Conservation (phyloP, 768 basidiomycete species). For the Suillus sp. region DNA sequence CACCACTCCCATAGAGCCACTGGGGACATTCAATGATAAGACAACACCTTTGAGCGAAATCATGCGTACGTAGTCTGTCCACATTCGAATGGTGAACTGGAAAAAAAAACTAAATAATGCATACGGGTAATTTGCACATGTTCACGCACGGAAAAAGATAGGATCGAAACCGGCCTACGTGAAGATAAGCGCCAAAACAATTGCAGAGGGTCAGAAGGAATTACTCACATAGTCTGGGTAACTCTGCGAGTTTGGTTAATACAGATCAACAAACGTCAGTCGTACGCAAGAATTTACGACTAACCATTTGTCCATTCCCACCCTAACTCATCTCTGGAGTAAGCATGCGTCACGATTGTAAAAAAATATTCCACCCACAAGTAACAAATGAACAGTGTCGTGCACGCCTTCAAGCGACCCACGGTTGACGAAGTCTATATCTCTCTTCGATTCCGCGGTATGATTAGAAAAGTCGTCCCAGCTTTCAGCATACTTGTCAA, state of each 20-base stretch:
- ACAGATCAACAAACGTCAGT: conserved; percentile 1
- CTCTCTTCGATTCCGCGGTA: conserved; percentile 22
- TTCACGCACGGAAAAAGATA: conserved; percentile 27
- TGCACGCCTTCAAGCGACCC: conserved; percentile 29
- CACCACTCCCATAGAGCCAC: conserved; percentile 35
- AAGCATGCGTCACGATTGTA: background rate
- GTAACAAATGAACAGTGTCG: conserved; percentile 20
- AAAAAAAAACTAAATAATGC: background rate
- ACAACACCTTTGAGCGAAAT: background rate
- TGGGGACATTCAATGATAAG: conserved; percentile 7
- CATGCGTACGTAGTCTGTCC: conserved; percentile 25
- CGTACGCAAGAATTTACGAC: conserved; percentile 3
- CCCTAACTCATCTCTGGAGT: conserved; percentile 17
- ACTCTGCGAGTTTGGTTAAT: conserved; percentile 14
- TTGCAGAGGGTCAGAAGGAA: background rate
- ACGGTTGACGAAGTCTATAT: conserved; percentile 11
- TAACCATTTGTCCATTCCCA: conserved; percentile 31
- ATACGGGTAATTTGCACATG: background rate
- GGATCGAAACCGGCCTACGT: conserved; percentile 28
- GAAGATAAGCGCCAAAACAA: background rate
- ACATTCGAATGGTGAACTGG: conserved; percentile 30
- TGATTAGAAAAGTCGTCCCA: conserved; percentile 35
- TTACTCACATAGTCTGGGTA: conserved; percentile 27
- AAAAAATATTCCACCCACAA: conserved; percentile 19
- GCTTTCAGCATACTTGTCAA: conserved; percentile 16